phyloP scores from a whole-genome alignment of 1,284 basidiomycete species.

The Neolentinus lepideus region DNA sequence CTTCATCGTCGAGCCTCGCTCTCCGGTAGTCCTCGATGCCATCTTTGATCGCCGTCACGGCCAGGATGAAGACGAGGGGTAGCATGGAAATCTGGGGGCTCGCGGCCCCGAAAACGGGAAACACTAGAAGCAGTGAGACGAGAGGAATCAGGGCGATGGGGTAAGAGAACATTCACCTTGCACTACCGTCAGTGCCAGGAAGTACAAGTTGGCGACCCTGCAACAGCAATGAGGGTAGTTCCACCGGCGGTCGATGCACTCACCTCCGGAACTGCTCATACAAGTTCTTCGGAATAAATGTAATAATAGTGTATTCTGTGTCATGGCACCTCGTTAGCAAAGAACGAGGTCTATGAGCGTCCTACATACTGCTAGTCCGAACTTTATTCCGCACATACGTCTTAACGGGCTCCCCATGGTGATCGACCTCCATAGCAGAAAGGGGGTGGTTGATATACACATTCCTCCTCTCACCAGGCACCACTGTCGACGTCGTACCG shows the following conservation, averaged over 20 bases:
- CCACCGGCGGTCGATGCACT: slow-evolving; percentile 12
- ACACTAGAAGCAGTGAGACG: slow-evolving; percentile 41
- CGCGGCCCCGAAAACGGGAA: slow-evolving; percentile 87
- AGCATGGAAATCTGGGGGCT: slow-evolving; percentile 81
- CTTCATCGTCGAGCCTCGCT: slow-evolving; percentile 81
- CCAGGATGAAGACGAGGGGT: slow-evolving; percentile 83
- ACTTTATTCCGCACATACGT: slow-evolving; percentile 92
- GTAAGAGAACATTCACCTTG: slow-evolving; percentile 47
- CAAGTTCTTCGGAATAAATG: slow-evolving; percentile 92
- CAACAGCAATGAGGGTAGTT: slow-evolving; percentile 1
- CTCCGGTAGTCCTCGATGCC: slow-evolving; percentile 92
- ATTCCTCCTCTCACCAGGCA: slow-evolving; percentile 55
- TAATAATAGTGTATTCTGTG: slow-evolving; percentile 83
- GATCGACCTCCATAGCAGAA: slow-evolving; percentile 57
- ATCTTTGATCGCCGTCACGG: slow-evolving; percentile 92
- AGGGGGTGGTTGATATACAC: slow-evolving; percentile 76
- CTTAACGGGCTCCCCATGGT: slow-evolving; percentile 69
- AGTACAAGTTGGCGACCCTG: slow-evolving; percentile 91
- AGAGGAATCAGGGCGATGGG: background rate
- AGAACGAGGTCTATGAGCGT: too few relatives aligned
- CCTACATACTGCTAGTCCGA: slow-evolving; percentile 77
- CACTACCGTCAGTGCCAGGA: slow-evolving; percentile 77
- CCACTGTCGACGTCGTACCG: slow-evolving; percentile 7
- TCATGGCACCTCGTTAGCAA: slow-evolving; percentile 11
- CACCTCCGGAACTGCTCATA: slow-evolving; percentile 86